These are phyloP conservation scores for Alternaria conjuncta DNA, from an alignment of 2,329 filamentous ascomycete genomes.

Conservation along the genomic window DNA sequence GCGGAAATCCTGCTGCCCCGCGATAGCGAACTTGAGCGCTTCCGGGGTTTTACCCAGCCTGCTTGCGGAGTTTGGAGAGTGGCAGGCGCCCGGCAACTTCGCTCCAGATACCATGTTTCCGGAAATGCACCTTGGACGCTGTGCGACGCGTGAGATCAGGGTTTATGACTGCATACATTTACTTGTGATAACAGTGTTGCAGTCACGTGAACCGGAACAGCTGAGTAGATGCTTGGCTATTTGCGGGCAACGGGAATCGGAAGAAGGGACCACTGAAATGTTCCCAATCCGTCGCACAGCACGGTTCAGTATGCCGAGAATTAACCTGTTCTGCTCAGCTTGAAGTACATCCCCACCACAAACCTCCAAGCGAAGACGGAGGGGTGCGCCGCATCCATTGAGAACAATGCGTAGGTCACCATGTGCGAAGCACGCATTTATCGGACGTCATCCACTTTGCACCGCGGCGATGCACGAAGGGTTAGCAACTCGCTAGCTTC, in stretches of 20 bases:
- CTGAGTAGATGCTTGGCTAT: not conserved
- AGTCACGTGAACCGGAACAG: conserved; percentile 1
- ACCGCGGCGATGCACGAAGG: not conserved
- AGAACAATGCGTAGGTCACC: not conserved
- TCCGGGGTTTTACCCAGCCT: not conserved
- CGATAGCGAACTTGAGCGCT: not conserved
- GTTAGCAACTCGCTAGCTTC: not conserved
- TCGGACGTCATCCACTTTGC: not conserved
- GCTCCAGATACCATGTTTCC: conserved; percentile 22
- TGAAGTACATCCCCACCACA: not conserved
- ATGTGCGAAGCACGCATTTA: not conserved
- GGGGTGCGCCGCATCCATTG: not conserved
- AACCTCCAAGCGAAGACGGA: not conserved
- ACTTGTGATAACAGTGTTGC: not conserved
- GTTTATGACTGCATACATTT: conserved; percentile 3
- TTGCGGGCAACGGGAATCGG: not conserved
- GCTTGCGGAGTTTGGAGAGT: not conserved
- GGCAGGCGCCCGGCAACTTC: conserved; percentile 8
- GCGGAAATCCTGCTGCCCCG: not conserved
- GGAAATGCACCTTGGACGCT: conserved; percentile 13
- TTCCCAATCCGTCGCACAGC: not conserved
- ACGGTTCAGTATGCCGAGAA: not conserved
- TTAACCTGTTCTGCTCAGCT: not conserved
- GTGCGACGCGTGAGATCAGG: conserved; percentile 7
- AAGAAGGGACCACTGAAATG: not conserved